Conservation (phyloP, 805 yeast genomes). For the Saturnispora ahearnii region DNA sequence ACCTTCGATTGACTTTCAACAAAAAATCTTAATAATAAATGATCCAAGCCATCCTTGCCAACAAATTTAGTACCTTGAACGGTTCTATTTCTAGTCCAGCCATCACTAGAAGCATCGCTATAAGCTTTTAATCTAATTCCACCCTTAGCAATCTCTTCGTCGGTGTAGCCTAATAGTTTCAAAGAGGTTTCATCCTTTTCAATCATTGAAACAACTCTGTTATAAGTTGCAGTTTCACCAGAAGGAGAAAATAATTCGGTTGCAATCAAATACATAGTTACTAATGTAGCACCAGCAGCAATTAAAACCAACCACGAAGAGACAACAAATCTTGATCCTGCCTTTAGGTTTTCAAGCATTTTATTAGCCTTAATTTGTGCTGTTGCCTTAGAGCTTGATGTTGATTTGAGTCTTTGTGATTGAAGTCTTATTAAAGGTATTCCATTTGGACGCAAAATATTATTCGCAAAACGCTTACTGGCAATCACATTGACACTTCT, state of each 20-base stretch:
- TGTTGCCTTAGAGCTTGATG: conserved; percentile 5
- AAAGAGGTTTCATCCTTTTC: conserved; percentile 60
- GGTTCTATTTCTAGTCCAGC: conserved; percentile 87
- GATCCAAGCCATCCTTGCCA: conserved; percentile 73
- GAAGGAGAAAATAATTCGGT: conserved; percentile 79
- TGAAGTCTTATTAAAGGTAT: not conserved
- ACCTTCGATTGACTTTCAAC: conserved; percentile 60
- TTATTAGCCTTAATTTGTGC: conserved; percentile 19
- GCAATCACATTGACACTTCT: not conserved
- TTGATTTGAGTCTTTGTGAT: not conserved
- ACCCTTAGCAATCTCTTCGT: conserved; percentile 34
- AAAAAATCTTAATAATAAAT: conserved; percentile 74
- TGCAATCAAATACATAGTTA: conserved; percentile 66
- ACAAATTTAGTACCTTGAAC: conserved; percentile 54
- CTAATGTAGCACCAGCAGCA: conserved; percentile 57
- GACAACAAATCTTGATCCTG: conserved; percentile 52
- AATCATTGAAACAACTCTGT: conserved; percentile 70
- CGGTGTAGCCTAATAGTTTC: conserved; percentile 36
- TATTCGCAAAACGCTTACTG: not conserved
- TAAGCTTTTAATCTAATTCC: conserved; percentile 63
- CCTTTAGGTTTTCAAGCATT: conserved; percentile 39
- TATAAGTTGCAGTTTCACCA: conserved; percentile 86
- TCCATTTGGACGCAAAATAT: not conserved
- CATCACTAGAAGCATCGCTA: conserved; percentile 62
- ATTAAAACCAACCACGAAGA: conserved; percentile 58